A percentile compares a stretch with the other conserved stretches of the same genome.
These are phyloP conservation scores for Apiospora sp. DNA, from an alignment of 2,329 filamentous ascomycete species.

Conservation along the genomic window DNA sequence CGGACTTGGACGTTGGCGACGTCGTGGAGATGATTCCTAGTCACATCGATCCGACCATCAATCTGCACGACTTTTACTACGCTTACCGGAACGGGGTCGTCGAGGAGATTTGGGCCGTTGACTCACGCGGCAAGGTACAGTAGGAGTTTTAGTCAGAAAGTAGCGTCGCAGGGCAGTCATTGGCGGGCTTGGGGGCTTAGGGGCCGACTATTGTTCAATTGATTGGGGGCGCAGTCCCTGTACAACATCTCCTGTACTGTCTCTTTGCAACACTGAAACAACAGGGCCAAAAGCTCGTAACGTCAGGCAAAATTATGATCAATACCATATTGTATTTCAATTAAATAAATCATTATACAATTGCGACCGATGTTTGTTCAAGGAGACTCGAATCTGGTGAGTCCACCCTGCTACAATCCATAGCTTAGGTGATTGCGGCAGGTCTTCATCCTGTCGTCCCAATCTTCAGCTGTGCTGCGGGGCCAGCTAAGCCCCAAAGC, in stretches of 20 bases:
- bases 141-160: conserved; percentile 35
- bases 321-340: neutral
- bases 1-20: conserved; percentile 52
- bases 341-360: no score
- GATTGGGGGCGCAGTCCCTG: neutral
- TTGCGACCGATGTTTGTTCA: rapidly evolving
- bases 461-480: neutral
- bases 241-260: neutral
- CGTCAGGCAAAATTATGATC: neutral
- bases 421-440: neutral
- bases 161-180: neutral
- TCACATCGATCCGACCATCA: conserved; percentile 63
- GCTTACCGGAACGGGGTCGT: conserved; percentile 55
- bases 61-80: conserved; percentile 60
- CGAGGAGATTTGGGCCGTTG: conserved; percentile 60
- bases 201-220: neutral
- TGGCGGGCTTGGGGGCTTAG: neutral
- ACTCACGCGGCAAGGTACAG: conserved; percentile 59
- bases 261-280: neutral
- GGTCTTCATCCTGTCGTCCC: neutral
- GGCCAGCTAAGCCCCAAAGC: neutral
- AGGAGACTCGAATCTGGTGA: neutral
- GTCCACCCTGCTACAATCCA: neutral
- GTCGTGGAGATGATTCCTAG: conserved; percentile 61
- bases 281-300: neutral